Percentiles rank a stretch among this genome's conserved stretches.
These are phyloP conservation scores for Hyphopichia homilentoma DNA, from an alignment of 805 yeast genomes.

Conservation along the genomic window DNA sequence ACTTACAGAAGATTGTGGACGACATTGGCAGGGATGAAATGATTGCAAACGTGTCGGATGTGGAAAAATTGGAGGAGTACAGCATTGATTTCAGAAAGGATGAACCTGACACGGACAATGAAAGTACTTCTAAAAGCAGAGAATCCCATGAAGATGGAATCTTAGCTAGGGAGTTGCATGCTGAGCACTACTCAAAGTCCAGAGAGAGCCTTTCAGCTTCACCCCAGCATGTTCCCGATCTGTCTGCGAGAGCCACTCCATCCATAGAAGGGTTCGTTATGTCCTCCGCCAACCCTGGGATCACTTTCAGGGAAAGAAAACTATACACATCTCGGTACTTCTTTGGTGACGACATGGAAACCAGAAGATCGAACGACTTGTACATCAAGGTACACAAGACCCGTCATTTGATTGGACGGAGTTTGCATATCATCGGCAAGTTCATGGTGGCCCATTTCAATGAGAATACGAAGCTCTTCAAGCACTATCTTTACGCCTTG, in stretches of 20 bases:
- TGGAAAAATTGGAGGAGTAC: constrained; percentile 13
- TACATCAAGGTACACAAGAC: constrained; percentile 52
- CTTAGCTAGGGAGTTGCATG: too few species aligned
- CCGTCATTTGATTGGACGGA: constrained; percentile 56
- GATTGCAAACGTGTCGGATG: constrained; percentile 13
- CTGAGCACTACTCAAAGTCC: constrained; percentile 1
- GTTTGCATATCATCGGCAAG: constrained; percentile 55
- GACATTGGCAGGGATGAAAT: constrained; percentile 21
- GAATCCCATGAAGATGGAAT: constrained; percentile 1
- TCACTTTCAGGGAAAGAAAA: constrained; percentile 57
- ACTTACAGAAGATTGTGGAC: constrained; percentile 30
- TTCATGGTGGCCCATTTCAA: constrained; percentile 47
- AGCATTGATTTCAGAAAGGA: constrained; percentile 4
- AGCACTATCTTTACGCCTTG: constrained; percentile 57
- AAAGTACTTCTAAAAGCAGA: too few species aligned
- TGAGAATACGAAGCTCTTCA: constrained; percentile 63
- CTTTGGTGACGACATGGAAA: constrained; percentile 54
- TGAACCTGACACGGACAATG: too few species aligned
- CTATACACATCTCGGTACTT: constrained; percentile 62
- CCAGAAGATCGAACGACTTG: constrained; percentile 30
- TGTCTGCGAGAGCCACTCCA: constrained; percentile 44
- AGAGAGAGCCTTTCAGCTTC: constrained; percentile 3
- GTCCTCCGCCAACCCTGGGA: constrained; percentile 50
- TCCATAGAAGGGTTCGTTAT: constrained; percentile 39
- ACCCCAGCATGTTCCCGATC: constrained; percentile 14